Evolutionary conservation across 306 rosid species (phyloP).

Genomic region (Casuarina glauca): DNA sequence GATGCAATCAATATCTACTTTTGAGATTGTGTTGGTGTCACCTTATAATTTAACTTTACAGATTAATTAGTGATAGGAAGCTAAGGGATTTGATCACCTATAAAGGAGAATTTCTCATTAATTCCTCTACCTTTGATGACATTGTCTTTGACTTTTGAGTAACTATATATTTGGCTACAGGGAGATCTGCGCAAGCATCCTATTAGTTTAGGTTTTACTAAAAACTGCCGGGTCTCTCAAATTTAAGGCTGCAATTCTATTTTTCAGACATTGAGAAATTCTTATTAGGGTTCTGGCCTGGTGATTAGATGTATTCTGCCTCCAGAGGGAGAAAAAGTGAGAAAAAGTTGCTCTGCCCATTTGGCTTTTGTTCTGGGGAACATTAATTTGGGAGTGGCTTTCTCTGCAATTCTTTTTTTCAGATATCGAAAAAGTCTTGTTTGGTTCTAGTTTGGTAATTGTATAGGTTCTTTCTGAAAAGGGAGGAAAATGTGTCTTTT

Average conservation of each 20-base stretch:
- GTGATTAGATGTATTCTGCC: neutral
- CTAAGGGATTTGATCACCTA: neutral
- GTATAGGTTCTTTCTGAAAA: neutral
- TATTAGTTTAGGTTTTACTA: neutral
- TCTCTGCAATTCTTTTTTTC: neutral
- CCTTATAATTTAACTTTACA: neutral
- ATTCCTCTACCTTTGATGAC: neutral
- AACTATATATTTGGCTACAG: neutral
- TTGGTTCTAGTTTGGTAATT: neutral
- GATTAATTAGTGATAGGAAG: neutral
- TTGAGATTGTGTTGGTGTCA: neutral
- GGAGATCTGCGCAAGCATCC: neutral
- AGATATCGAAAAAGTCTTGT: neutral
- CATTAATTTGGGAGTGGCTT: neutral
- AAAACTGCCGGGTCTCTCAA: neutral
- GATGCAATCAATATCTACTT: neutral
- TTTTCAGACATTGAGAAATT: neutral
- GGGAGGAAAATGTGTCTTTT: neutral
- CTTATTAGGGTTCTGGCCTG: neutral
- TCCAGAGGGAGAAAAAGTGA: neutral
- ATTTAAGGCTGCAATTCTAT: neutral
- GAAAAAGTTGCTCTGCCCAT: too few species aligned
- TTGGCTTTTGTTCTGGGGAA: neutral
- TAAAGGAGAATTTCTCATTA: neutral
- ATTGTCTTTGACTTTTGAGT: neutral